A percentile compares a stretch with the other conserved stretches of the same genome.
Evolutionary conservation across 257 asterid genomes (phyloP).

Genomic region (Solanum rostratum): DNA sequence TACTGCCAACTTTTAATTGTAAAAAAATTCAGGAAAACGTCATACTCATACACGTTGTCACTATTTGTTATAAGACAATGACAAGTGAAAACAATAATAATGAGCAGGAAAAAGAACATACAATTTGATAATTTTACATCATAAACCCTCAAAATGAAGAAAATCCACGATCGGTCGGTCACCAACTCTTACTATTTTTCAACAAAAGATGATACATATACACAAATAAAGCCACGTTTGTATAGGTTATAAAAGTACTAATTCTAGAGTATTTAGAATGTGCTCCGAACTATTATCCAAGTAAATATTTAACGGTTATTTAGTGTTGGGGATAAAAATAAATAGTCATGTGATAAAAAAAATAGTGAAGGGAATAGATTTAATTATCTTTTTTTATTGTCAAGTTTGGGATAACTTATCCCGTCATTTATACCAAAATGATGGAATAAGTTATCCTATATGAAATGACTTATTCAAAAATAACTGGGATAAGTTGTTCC

Average conservation of each 20-base stretch:
- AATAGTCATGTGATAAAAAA: too few relatives aligned
- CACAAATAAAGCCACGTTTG: background rate
- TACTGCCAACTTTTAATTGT: background rate
- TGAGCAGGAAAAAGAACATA: background rate
- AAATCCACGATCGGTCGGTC: background rate
- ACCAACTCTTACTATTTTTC: background rate
- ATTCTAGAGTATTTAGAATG: background rate
- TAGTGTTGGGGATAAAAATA: too few relatives aligned
- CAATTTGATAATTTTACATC: background rate
- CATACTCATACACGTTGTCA: background rate
- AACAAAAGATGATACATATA: background rate
- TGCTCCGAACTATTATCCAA: background rate
- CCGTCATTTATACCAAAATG: too few relatives aligned
- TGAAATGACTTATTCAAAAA: too few relatives aligned
- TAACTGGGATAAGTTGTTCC: too few relatives aligned
- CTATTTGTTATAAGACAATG: background rate
- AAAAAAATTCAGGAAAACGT: background rate
- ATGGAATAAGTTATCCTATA: too few relatives aligned
- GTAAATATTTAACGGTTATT: too few relatives aligned
- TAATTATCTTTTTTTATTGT: too few relatives aligned
- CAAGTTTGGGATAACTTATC: too few relatives aligned
- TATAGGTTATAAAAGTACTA: background rate
- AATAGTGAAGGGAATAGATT: too few relatives aligned
- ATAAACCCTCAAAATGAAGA: background rate
- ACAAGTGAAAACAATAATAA: background rate